A percentile compares a stretch with the other conserved stretches of the same genome.
Conservation (phyloP, 139 green algal species). For the Chlamydomonas sp. region DNA sequence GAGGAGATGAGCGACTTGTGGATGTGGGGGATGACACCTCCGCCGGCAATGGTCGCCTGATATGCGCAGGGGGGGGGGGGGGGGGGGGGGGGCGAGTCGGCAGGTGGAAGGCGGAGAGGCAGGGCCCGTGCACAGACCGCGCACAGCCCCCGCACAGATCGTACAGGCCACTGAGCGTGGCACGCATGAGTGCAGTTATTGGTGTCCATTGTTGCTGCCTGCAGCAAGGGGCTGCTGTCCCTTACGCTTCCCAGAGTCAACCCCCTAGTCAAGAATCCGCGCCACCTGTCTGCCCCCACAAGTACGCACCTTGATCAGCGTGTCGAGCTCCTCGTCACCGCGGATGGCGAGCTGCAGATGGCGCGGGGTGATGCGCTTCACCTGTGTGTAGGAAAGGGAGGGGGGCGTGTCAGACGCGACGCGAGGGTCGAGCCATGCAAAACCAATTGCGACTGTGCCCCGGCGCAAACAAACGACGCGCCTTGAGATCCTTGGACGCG, state of each 20-base stretch:
- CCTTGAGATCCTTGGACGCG: slow-evolving; percentile 99
- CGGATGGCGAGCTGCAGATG: slow-evolving; percentile 98
- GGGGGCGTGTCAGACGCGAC: neutral
- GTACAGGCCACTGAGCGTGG: no score
- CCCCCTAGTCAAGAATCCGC: no score
- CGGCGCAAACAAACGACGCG: slow-evolving; percentile 23
- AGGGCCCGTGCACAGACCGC: no score
- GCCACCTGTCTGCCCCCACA: no score
- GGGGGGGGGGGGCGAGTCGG: no score
- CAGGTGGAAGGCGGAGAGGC: neutral
- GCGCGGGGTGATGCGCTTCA: slow-evolving; percentile 98
- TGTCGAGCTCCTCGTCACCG: slow-evolving; percentile 99
- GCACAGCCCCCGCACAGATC: no score
- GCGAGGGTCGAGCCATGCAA: neutral
- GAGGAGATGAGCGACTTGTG: slow-evolving; percentile 90
- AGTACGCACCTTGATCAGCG: slow-evolving; percentile 89
- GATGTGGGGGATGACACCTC: slow-evolving; percentile 99
- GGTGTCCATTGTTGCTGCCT: no score
- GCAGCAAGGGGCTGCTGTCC: no score
- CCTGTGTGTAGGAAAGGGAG: slow-evolving; percentile 36
- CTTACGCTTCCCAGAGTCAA: no score
- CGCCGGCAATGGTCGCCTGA: slow-evolving; percentile 94
- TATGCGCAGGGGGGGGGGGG: no score
- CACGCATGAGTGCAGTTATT: no score
- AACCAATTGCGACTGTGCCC: no score